A percentile compares a stretch with the other conserved stretches of the same genome.
These are phyloP conservation scores for Spinacia oleracea DNA, from an alignment of 179 eudicot genomes.

Conservation along the genomic window DNA sequence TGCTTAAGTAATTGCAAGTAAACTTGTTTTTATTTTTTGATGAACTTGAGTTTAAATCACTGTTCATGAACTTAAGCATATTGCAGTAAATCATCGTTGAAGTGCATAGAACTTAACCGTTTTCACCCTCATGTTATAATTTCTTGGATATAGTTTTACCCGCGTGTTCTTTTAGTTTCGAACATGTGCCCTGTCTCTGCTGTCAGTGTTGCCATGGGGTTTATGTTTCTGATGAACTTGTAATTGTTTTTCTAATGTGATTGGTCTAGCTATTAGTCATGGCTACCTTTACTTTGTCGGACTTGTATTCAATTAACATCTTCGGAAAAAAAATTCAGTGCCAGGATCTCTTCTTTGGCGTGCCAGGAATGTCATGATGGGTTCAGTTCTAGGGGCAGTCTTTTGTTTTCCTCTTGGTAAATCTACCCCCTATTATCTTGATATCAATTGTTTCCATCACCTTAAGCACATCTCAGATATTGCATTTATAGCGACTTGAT, in stretches of 20 bases:
- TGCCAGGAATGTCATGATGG: conserved; percentile 83
- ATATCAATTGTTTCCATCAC: not conserved
- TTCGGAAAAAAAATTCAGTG: conserved; percentile 48
- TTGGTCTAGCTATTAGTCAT: not conserved
- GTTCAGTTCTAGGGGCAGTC: conserved; percentile 84
- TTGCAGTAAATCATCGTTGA: not conserved
- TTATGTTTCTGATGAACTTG: not conserved
- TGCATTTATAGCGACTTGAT: not conserved
- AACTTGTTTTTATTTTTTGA: not conserved
- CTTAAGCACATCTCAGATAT: not conserved
- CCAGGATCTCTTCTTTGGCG: conserved; percentile 98
- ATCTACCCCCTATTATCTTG: not conserved
- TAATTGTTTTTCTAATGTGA: too few species aligned
- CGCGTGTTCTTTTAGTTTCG: not conserved
- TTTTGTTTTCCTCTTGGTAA: conserved; percentile 93
- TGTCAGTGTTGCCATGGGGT: not conserved
- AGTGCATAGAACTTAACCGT: not conserved
- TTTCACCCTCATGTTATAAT: not conserved
- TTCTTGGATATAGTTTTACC: not conserved
- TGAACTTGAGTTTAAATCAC: too few species aligned
- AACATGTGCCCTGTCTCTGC: too few species aligned
- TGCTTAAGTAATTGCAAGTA: not conserved
- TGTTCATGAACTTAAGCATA: too few species aligned
- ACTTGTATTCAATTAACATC: not conserved
- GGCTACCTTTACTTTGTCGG: not conserved